Evolutionary conservation across 441 rosid genomes (phyloP).

Genomic region (Manihot esculenta): DNA sequence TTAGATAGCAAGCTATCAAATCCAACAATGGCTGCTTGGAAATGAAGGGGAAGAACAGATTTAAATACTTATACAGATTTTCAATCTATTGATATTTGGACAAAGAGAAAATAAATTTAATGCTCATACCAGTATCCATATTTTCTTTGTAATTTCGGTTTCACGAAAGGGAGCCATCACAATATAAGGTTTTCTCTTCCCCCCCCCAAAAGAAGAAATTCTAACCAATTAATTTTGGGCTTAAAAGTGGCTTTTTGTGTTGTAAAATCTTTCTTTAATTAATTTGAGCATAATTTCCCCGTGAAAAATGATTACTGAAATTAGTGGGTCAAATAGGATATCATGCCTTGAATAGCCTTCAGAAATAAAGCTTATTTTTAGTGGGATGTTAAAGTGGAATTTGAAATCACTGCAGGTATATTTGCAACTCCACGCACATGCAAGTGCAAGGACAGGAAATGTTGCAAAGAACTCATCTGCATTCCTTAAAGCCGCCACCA

Average conservation of each 20-base stretch:
- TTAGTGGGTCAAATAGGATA: neutral
- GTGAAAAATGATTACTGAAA: neutral
- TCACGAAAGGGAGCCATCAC: neutral
- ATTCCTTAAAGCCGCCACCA: slow-evolving; percentile 90
- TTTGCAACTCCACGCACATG: slow-evolving; percentile 83
- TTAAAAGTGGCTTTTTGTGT: neutral
- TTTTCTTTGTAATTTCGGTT: neutral
- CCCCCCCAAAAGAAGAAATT: neutral
- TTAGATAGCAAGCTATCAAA: neutral
- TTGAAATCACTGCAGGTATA: slow-evolving; percentile 52
- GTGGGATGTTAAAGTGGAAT: slow-evolving; percentile 8
- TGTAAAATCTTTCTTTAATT: neutral
- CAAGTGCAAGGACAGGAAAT: slow-evolving; percentile 65
- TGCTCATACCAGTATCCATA: neutral
- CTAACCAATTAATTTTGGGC: neutral
- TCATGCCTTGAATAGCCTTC: neutral
- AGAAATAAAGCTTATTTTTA: neutral
- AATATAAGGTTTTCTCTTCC: neutral
- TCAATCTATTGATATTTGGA: neutral
- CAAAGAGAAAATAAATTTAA: neutral
- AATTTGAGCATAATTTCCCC: neutral
- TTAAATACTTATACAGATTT: neutral
- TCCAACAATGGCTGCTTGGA: neutral
- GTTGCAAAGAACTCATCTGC: slow-evolving; percentile 73
- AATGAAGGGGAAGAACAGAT: neutral